Conservation (phyloP, 1,284 basidiomycete species). For the Moniliophthora roreri region DNA sequence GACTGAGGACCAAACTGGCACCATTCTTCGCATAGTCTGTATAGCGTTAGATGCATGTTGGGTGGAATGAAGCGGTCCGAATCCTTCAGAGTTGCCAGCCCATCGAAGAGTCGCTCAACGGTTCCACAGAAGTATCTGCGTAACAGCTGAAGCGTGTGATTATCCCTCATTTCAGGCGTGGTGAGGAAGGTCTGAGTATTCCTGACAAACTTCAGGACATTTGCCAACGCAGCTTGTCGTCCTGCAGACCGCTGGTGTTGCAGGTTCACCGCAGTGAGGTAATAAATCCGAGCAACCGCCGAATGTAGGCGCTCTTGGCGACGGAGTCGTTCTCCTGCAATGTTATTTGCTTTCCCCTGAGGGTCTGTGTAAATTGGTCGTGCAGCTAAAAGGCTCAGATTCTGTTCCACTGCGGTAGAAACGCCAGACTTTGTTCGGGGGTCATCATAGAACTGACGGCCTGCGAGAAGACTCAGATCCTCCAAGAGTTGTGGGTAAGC, state of each 20-base stretch:
- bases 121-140: conserved; percentile 90
- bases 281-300: conserved; percentile 89
- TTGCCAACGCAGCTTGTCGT: conserved; percentile 72
- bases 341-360: conserved; percentile 42
- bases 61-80: conserved; percentile 78
- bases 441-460: conserved; percentile 83
- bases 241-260: conserved; percentile 70
- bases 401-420: conserved; percentile 33
- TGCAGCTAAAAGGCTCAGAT: conserved; percentile 57
- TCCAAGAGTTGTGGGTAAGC: conserved; percentile 84
- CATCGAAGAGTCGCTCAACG: conserved; percentile 84
- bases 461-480: conserved; percentile 78
- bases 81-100: conserved; percentile 68
- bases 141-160: conserved; percentile 79
- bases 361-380: conserved; percentile 70
- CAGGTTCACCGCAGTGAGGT: conserved; percentile 79
- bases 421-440: conserved; percentile 51
- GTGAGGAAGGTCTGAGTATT: conserved; percentile 81
- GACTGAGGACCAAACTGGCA: conserved; percentile 82
- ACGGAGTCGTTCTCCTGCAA: conserved; percentile 55
- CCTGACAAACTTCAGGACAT: conserved; percentile 85
- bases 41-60: conserved; percentile 79
- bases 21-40: conserved; percentile 92
- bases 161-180: conserved; percentile 71
- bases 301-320: conserved; percentile 84